A percentile compares a stretch with the other conserved stretches of the same genome.
Evolutionary conservation across 768 basidiomycete genomes (phyloP).

Genomic region (Tricholoma matsutake): DNA sequence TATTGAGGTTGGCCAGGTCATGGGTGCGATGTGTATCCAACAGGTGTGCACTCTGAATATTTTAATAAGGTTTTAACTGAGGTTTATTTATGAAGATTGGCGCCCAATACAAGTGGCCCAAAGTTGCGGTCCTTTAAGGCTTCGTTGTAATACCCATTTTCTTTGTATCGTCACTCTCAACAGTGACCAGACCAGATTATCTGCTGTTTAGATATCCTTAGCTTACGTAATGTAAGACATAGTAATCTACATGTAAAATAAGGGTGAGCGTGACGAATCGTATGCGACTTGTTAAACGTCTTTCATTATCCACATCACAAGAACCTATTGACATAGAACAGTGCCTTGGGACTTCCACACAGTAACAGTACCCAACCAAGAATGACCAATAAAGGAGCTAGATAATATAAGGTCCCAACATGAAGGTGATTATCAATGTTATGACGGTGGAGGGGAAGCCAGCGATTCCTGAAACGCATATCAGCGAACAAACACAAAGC

Average conservation of each 20-base stretch:
- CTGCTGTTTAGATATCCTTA: conserved; percentile 14
- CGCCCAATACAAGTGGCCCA: conserved; percentile 52
- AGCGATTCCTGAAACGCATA: conserved; percentile 49
- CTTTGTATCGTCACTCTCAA: conserved; percentile 25
- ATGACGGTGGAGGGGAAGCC: conserved; percentile 64
- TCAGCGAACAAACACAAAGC: not conserved
- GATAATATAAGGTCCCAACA: not conserved
- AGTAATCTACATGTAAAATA: conserved; percentile 2
- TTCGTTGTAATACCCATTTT: conserved; percentile 3
- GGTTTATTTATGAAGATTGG: conserved; percentile 35
- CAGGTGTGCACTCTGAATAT: conserved; percentile 42
- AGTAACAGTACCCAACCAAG: conserved; percentile 1
- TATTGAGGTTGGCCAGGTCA: conserved; percentile 81
- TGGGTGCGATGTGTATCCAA: conserved; percentile 84
- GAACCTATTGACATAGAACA: conserved; percentile 3
- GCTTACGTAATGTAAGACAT: conserved; percentile 15
- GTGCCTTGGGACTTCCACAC: conserved; percentile 1
- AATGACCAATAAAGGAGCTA: conserved; percentile 5
- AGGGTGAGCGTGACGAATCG: not conserved
- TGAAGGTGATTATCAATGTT: conserved; percentile 14
- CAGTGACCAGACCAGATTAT: conserved; percentile 17
- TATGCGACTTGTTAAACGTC: conserved; percentile 6
- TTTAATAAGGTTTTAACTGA: not conserved
- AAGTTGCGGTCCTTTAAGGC: conserved; percentile 37
- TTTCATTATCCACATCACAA: not conserved